A percentile compares a stretch with the other conserved stretches of the same genome.
Evolutionary conservation across 148 eudicot genomes (phyloP).

Genomic region (Vaccinium myrtillus): DNA sequence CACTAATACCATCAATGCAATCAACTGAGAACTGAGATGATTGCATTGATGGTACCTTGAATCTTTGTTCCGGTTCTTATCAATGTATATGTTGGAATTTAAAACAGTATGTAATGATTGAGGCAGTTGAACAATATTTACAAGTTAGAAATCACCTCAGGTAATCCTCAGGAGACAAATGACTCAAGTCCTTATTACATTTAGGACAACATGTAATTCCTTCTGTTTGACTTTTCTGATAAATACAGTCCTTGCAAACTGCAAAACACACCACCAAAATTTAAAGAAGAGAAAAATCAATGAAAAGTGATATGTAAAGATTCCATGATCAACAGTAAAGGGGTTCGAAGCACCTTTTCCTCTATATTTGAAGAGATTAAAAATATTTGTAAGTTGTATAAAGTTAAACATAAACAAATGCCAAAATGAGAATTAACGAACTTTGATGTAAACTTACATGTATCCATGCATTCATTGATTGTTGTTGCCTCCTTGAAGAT

Average conservation of each 20-base stretch:
- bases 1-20: neutral
- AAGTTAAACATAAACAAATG: neutral
- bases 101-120: neutral
- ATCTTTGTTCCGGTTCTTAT: neutral
- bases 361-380: neutral
- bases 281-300: neutral
- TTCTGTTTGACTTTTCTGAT: neutral
- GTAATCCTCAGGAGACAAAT: neutral
- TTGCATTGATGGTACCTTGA: neutral
- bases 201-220: neutral
- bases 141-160: neutral
- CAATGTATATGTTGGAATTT: neutral
- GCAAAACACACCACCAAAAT: neutral
- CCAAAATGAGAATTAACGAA: neutral
- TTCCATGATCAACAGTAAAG: neutral
- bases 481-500: neutral
- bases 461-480: neutral
- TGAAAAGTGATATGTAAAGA: neutral
- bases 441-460: neutral
- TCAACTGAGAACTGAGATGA: neutral
- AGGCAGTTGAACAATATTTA: neutral
- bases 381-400: neutral
- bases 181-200: constrained; percentile 5
- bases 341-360: neutral
- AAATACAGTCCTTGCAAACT: neutral